Conservation (phyloP, 2,329 filamentous ascomycete genomes). For the Arthrobotrys sphaeroides region DNA sequence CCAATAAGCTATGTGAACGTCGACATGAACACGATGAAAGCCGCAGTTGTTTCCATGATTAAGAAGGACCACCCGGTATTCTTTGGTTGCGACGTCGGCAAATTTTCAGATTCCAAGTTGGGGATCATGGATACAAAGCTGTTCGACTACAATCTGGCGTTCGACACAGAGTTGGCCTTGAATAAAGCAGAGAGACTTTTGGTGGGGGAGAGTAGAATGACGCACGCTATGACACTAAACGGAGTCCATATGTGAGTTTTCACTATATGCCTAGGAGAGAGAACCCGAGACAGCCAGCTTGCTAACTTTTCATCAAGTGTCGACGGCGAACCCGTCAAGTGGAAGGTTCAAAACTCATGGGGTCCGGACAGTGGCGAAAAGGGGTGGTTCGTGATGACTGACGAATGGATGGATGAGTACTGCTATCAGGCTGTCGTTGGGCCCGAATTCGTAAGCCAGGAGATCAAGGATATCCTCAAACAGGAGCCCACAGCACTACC, state of each 20-base stretch:
- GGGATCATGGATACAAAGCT: constrained; percentile 84
- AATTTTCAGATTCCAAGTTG: constrained; percentile 73
- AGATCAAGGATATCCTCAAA: constrained; percentile 75
- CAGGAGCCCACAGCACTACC: constrained; percentile 76
- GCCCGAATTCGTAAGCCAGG: constrained; percentile 71
- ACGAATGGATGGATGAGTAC: constrained; percentile 77
- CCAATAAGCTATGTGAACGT: constrained; percentile 85
- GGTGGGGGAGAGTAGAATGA: constrained; percentile 83
- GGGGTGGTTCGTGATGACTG: constrained; percentile 84
- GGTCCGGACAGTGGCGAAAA: constrained; percentile 74
- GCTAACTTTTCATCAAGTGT: constrained; percentile 60
- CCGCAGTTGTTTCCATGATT: constrained; percentile 79
- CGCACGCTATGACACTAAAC: constrained; percentile 90
- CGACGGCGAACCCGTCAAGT: constrained; percentile 75
- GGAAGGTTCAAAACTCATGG: constrained; percentile 91
- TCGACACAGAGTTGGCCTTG: constrained; percentile 78
- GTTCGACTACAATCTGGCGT: constrained; percentile 83
- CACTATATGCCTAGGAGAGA: no score
- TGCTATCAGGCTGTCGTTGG: constrained; percentile 88
- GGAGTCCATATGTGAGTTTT: constrained; percentile 71
- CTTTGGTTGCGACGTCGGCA: constrained; percentile 88
- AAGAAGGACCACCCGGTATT: constrained; percentile 81
- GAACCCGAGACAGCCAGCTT: not conserved
- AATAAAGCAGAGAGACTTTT: constrained; percentile 78
- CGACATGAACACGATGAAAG: constrained; percentile 76